Base-by-base conservation (phyloP, 441 rosid genomes). In the Adansonia gregorii region DNA sequence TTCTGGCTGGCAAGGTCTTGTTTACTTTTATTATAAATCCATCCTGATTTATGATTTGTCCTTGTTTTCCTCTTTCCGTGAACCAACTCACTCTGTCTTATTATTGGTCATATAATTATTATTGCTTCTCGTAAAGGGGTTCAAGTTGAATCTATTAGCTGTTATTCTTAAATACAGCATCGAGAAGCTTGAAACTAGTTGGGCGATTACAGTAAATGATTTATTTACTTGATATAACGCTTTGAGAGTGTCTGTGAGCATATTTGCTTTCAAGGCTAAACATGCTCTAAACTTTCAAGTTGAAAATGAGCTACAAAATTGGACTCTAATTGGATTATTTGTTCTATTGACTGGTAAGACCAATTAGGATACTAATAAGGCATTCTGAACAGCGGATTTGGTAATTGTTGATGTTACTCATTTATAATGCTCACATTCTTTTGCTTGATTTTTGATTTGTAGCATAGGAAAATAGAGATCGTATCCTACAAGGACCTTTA, bases 251-350 rank as follows among this genome's bases (percentile, higher is more conserved):
- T 65, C 49, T 41, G 4, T 17, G 2, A 17, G 15, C 45, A n/a
- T 68, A 22, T 68, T 66, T 66, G 51, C 71, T 66, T 66, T 41
- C 15, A 41, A 43, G 27, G 27, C 52, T 17, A 66, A 41, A 9
- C 7, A 4, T 66, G 4, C 19, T 41, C 27, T 31, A 66, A n/a
- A 8, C 52, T 67, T 10, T 67, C 8, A 10, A 10, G 46, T 64
- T 3, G 22, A 64, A 64, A 35, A 10, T 15, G 48, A 6, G 48
- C 0, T 6, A 64, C 39, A 64, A 64, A n/a, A 0, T 8, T 2
- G 12, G 22, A 39, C 22, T 12, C 19, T 63, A 11, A 24, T 60
- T 61, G 27, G 7, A 63, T 63, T 63, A 63, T 63, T 15, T 56
- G 24, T 56, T 56, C 11, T 17, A 17, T 19, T 54, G 17, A 63